Percentiles rank a stretch among this genome's conserved stretches.
phyloP scores from a whole-genome alignment of 129 eudicot species.

The Dittrichia graveolens region DNA sequence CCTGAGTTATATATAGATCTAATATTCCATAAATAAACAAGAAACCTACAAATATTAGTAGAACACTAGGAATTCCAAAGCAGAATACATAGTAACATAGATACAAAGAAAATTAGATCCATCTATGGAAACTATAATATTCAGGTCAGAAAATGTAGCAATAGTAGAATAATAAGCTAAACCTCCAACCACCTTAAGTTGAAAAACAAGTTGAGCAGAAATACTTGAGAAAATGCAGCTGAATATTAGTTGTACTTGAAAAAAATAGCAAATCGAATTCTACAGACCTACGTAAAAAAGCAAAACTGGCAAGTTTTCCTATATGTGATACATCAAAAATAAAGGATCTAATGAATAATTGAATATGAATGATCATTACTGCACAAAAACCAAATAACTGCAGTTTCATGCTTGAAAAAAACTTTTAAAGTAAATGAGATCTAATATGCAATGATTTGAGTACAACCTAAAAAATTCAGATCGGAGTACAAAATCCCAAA shows the following conservation, averaged over 20 bases:
- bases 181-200: too few species aligned
- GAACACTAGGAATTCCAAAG: too few species aligned
- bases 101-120: too few species aligned
- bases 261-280: conserved; percentile 7
- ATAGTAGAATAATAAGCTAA: too few species aligned
- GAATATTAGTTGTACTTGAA: background rate
- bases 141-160: too few species aligned
- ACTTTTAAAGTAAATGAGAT: background rate
- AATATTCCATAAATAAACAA: too few species aligned
- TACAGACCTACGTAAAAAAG: background rate
- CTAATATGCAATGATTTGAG: background rate
- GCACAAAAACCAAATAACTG: conserved; percentile 16
- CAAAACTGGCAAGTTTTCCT: background rate
- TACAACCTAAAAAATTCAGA: conserved; percentile 5
- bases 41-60: too few species aligned
- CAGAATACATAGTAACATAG: too few species aligned
- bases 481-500: conserved; percentile 4
- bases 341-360: conserved; percentile 18
- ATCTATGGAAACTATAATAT: too few species aligned
- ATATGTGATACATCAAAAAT: background rate
- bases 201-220: background rate
- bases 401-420: conserved; percentile 5
- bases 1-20: background rate
- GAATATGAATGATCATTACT: conserved; percentile 1
- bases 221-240: too few species aligned